Evolutionary conservation across 129 eudicot species (phyloP).

Genomic region (sunflower (Helianthus annuus)): DNA sequence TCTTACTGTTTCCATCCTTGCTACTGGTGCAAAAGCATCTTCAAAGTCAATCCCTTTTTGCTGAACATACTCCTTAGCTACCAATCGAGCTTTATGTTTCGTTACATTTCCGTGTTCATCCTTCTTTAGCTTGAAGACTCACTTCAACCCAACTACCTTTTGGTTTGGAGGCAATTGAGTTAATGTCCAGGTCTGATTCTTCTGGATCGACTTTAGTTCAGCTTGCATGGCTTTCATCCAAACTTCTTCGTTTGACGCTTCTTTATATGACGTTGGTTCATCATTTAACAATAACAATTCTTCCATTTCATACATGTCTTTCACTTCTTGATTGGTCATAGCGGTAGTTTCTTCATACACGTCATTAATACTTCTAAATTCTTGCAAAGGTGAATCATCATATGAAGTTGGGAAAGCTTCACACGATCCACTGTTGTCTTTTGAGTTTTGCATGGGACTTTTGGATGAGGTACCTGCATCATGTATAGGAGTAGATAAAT

Average conservation of each 20-base stretch:
- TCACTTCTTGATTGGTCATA: no score
- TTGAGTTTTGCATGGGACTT: no score
- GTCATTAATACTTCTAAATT: no score
- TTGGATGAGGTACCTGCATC: no score
- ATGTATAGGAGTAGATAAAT: no score
- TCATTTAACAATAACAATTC: neutral
- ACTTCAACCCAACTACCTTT: neutral
- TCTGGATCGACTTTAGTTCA: neutral
- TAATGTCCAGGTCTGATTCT: neutral
- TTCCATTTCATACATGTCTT: neutral
- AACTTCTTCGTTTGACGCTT: neutral
- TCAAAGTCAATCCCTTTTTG: no score
- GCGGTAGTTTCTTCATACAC: no score
- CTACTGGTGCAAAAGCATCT: no score
- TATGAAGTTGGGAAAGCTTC: no score
- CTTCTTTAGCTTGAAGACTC: slow-evolving; percentile 1
- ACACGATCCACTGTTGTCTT: no score
- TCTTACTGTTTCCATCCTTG: neutral
- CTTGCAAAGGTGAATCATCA: no score
- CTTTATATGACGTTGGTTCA: neutral
- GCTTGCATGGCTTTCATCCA: neutral
- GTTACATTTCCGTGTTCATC: neutral
- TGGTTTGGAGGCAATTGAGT: neutral
- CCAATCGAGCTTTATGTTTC: neutral
- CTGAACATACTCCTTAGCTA: neutral